phyloP scores from a whole-genome alignment of 345 rosid species.

The Boechera retrofracta region DNA sequence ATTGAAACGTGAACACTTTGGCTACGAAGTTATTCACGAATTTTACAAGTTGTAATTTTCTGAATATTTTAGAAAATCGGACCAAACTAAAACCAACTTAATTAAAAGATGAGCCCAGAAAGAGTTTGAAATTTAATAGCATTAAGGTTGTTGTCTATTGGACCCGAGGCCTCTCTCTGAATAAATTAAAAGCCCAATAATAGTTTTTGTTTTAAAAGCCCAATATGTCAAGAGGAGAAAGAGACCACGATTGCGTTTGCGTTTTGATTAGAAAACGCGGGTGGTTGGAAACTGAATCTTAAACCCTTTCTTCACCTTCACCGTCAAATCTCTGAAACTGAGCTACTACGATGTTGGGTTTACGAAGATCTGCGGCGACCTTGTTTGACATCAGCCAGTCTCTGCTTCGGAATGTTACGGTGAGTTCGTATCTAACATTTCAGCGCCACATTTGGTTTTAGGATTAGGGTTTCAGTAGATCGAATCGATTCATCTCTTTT shows the following conservation, averaged over 20 bases:
- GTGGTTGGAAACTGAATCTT: conserved; percentile 26
- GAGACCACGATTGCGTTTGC: not conserved
- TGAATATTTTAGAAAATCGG: too few species aligned
- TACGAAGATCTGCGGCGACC: conserved; percentile 47
- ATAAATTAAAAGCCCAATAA: not conserved
- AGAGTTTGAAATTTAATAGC: not conserved
- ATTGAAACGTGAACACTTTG: not conserved
- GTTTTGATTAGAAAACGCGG: conserved; percentile 4
- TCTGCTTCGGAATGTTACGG: conserved; percentile 47
- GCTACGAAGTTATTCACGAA: not conserved
- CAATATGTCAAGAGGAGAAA: not conserved
- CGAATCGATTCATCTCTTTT: conserved; percentile 1
- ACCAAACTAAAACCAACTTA: not conserved
- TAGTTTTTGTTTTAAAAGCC: not conserved
- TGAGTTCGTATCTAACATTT: conserved; percentile 18
- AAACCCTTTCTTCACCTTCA: conserved; percentile 15
- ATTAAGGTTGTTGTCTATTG: not conserved
- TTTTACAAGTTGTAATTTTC: not conserved
- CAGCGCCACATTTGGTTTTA: not conserved
- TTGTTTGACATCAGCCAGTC: conserved; percentile 48
- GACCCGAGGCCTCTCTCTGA: not conserved
- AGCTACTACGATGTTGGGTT: conserved; percentile 43
- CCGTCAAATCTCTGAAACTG: conserved; percentile 14
- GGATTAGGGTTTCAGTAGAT: conserved; percentile 19
- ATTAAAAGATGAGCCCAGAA: not conserved